Base-by-base conservation (phyloP, 192 early-diverging fungal genomes). In the Physocladia obscura region DNA sequence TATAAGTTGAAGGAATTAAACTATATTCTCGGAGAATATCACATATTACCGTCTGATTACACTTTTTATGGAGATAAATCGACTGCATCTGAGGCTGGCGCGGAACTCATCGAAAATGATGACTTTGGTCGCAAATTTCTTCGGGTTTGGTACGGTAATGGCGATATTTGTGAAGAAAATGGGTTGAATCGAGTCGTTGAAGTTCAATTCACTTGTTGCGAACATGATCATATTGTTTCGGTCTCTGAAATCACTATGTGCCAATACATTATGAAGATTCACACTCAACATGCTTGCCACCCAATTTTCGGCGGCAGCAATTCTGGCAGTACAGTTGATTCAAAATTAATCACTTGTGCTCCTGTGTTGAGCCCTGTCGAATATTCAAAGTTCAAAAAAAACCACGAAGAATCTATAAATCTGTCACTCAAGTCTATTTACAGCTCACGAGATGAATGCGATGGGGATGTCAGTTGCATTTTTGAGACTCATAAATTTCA, bases 141-240 rank as follows among this genome's bases (percentile, higher is more conserved):
- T 38, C 81, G 88, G 24, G 86, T 90, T 65, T 77, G 77, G 29
- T 96, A 90, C 89, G 78, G 77, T 6, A 79, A 88, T 49, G 94
- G 94, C 26, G 84, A 89, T 35, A 11, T 84, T 13, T 96, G 94
- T 64, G 88, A 92, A 47, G 55, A 90, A 4, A 95, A 89, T 4
- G 80, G 87, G 1, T 75, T 79, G 63, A 85, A 84, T 30, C 81
- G 94, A 37, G 77, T 79, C 1, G 79, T 94, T 17, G 89, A 94
- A 67, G 79, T 96, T 22, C 65, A 68, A 88, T 96, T 87, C 75
- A 91, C 93, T 71, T 96, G 94, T 74, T 87, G 86, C 56, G 58
- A 78, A 3, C 73, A 84, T 31, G 89, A 92, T 31, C 81, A 86
- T 36, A 89, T 96, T 54, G 75, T 84, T 1, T 60, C 74, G 0